Conservation (phyloP, 345 rosid genomes). For the Citrus mangshanensis region DNA sequence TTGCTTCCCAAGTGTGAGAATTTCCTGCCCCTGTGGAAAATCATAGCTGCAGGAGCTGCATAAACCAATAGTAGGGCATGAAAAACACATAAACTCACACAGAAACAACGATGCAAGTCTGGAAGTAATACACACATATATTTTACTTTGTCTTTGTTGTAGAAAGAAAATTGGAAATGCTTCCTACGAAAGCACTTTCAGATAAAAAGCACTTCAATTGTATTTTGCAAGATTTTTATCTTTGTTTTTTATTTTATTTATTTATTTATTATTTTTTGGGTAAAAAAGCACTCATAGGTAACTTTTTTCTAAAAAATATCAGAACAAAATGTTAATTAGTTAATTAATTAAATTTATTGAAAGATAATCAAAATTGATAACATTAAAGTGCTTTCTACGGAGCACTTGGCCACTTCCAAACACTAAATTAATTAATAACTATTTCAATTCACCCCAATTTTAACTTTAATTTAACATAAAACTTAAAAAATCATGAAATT, state of each 20-base stretch:
- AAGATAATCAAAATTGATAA: neutral
- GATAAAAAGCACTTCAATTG: neutral
- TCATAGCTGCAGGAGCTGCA: slow-evolving; percentile 63
- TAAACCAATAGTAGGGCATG: neutral
- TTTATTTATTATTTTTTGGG: too few relatives aligned
- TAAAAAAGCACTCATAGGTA: neutral
- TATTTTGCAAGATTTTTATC: neutral
- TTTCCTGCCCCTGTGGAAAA: slow-evolving; percentile 55
- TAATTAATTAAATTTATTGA: too few relatives aligned
- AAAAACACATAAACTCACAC: neutral
- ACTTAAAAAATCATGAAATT: neutral
- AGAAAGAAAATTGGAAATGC: neutral
- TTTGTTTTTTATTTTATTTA: too few relatives aligned
- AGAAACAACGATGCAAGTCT: neutral
- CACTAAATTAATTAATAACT: neutral
- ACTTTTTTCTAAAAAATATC: neutral
- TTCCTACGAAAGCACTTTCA: neutral
- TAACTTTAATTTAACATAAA: neutral
- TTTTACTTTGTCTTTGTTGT: neutral
- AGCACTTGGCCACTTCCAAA: neutral
- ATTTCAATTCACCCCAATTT: neutral
- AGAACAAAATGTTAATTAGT: too few relatives aligned
- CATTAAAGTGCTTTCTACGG: neutral
- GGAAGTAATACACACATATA: neutral
- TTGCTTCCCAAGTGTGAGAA: slow-evolving; percentile 47